phyloP scores from a whole-genome alignment of 768 basidiomycete species.

The Trametes maxima region DNA sequence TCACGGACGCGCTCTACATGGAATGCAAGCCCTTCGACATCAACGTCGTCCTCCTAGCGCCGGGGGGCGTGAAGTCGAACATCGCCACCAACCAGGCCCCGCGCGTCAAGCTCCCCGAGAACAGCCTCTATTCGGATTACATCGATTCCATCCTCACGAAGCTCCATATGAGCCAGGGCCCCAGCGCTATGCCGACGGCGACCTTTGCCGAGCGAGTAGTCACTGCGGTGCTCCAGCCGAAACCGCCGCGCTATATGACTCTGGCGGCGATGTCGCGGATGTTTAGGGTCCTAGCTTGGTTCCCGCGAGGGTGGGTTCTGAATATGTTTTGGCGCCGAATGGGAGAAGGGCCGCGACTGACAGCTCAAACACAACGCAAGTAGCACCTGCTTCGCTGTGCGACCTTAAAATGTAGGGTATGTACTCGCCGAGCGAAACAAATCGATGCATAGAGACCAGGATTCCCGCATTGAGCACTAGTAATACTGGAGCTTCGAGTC shows the following conservation, averaged over 20 bases:
- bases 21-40: constrained; percentile 75
- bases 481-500: too few species aligned
- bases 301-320: constrained; percentile 26
- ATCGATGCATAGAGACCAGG: too few species aligned
- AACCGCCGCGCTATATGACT: constrained; percentile 23
- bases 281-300: constrained; percentile 22
- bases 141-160: constrained; percentile 56
- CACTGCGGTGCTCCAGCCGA: constrained; percentile 6
- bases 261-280: constrained; percentile 13
- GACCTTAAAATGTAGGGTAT: too few species aligned
- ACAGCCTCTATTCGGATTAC: constrained; percentile 57
- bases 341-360: constrained; percentile 3
- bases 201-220: constrained; percentile 23
- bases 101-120: constrained; percentile 48
- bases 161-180: constrained; percentile 52
- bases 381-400: too few species aligned
- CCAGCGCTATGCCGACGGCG: constrained; percentile 17
- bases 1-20: constrained; percentile 70
- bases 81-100: constrained; percentile 54
- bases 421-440: too few species aligned
- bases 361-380: not conserved
- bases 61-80: constrained; percentile 68
- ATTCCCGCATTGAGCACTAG: too few species aligned
- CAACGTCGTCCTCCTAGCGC: constrained; percentile 67
- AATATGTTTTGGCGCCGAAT: constrained; percentile 21